phyloP scores from a whole-genome alignment of 73 alveolate genomes.

The Paramecium bursaria region DNA sequence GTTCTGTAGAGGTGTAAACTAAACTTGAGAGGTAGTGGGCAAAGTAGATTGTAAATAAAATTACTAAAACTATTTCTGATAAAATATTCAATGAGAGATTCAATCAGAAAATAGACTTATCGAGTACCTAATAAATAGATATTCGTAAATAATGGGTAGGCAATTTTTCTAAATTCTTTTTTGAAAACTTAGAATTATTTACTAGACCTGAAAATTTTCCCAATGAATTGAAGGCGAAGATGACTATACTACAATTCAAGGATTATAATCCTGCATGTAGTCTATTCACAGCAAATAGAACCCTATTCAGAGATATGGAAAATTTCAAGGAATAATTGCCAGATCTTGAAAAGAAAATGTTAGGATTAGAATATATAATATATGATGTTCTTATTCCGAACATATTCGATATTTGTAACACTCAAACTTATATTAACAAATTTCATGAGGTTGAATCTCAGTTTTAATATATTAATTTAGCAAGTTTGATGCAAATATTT shows the following conservation, averaged over 20 bases:
- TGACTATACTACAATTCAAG: background rate
- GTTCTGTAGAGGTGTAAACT: too few species aligned
- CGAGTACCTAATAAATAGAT: background rate
- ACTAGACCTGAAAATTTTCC: conserved; percentile 5
- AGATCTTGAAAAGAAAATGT: background rate
- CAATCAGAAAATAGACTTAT: background rate
- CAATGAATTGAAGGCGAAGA: background rate
- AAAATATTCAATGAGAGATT: background rate
- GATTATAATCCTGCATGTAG: background rate
- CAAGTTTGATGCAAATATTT: conserved; percentile 8
- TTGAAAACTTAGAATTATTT: background rate
- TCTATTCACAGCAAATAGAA: background rate
- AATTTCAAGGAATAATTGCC: background rate
- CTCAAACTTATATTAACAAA: background rate
- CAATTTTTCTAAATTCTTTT: background rate
- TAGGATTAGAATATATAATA: background rate
- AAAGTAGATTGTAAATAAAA: background rate
- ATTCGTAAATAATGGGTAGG: background rate
- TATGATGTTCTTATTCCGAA: background rate
- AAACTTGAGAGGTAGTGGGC: conserved; percentile 1
- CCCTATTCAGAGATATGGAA: background rate
- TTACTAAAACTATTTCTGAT: background rate
- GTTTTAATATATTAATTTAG: background rate
- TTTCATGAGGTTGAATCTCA: background rate
- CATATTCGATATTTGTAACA: background rate